These are phyloP conservation scores for Schizochytrium sp. DNA, from an alignment of 108 stramenopile genomes.

Conservation along the genomic window DNA sequence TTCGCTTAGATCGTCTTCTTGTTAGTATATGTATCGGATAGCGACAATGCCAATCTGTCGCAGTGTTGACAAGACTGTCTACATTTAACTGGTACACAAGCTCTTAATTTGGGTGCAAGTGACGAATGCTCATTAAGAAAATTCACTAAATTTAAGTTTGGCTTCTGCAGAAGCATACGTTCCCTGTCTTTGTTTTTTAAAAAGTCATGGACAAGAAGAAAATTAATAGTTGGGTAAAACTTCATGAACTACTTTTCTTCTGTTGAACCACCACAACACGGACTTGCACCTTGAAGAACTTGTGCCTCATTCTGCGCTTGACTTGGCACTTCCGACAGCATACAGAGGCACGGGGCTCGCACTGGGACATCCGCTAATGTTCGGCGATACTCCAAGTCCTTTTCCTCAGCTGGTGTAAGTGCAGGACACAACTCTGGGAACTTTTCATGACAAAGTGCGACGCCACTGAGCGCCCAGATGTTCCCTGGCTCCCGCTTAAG, in stretches of 20 bases:
- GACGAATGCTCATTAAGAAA: too few species aligned
- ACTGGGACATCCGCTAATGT: neutral
- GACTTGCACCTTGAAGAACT: neutral
- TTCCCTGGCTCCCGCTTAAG: neutral
- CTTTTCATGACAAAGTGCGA: slow-evolving; percentile 6
- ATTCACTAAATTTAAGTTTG: too few species aligned
- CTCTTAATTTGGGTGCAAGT: too few species aligned
- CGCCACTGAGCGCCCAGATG: slow-evolving; percentile 41
- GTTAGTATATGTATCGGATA: too few species aligned
- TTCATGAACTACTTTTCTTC: neutral
- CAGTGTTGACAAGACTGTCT: too few species aligned
- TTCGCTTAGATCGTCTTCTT: too few species aligned
- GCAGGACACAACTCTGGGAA: neutral
- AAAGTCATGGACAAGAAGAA: too few species aligned
- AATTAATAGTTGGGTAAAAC: too few species aligned
- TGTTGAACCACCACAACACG: neutral
- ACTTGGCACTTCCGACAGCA: neutral
- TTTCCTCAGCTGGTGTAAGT: neutral
- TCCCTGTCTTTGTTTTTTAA: too few species aligned
- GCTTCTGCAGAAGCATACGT: too few species aligned
- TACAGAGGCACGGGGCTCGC: slow-evolving; percentile 13
- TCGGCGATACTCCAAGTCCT: neutral
- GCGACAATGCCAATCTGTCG: too few species aligned
- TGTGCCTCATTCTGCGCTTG: neutral
- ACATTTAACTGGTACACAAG: too few species aligned